Base-by-base conservation (phyloP, 78 protist species). In the Chrysochromulina parva region DNA sequence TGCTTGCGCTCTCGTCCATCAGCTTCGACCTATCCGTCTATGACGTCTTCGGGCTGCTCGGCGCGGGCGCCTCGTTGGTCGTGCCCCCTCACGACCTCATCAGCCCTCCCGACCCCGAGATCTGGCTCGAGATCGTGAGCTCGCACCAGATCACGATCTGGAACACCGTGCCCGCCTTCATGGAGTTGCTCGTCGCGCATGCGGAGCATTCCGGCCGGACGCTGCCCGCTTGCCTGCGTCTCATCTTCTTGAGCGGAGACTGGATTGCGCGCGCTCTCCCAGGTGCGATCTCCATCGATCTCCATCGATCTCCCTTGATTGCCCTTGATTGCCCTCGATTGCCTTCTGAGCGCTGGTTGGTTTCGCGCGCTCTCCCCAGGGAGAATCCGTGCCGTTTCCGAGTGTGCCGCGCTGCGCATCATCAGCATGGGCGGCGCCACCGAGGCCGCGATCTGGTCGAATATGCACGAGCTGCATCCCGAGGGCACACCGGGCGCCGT, bases 11-110 rank as follows among this genome's bases (percentile, higher is more conserved):
- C 76, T 13, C 47, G 48, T 6, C 69, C 54, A 24, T 57, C 53
- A 13, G 76, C 90, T 86, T 86, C 69, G 90, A 86, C 69, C 19
- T 86, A 26, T 86, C 76, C 54, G 90, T 59, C 6, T 59, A 13
- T 7, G 90, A 86, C 22, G 14, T 86, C 54, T 86, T 6, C 76
- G 76, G 71, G 74, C 38, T 26, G 38, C 90, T 86, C 22, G 19
- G 47, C 50, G 10, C 5, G 22, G 90, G 90, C 19, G 76, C 48
- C 47, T 1, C 48, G 38, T 60, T 86, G 22, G 74, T 60, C 14
- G n/a, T 86, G 38, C 24, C 53, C 38, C 3, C 55, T 14, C 47
- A 54, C 62, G 48, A 9, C n/a, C 48, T 54, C 26, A 9, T 13
- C 24, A 19, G 38, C 38, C 38, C n/a, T 3, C 26, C 89, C 24